Evolutionary conservation across 2,329 filamentous ascomycete species (phyloP).

Genomic region (Aspergillus neotritici): DNA sequence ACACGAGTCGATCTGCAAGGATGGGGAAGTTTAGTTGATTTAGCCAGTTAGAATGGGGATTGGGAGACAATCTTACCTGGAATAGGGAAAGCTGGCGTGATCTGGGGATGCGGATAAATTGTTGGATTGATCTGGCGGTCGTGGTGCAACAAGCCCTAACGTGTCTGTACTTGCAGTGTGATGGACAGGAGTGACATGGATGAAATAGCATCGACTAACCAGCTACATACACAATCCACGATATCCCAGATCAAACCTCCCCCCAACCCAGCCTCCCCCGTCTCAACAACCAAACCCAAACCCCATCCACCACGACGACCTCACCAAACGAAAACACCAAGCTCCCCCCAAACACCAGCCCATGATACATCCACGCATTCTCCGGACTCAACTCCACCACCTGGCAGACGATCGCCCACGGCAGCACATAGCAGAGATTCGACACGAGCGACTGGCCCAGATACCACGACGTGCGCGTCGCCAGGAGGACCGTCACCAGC

Average conservation of each 20-base stretch:
- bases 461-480: conserved; percentile 62
- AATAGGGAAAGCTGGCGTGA: too few relatives aligned
- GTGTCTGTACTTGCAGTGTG: too few relatives aligned
- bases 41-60: too few relatives aligned
- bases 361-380: conserved; percentile 19
- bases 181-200: too few relatives aligned
- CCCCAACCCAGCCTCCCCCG: too few relatives aligned
- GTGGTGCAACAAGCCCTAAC: too few relatives aligned
- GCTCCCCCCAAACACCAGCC: conserved; percentile 18
- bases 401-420: conserved; percentile 59
- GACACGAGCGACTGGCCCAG: conserved; percentile 61
- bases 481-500: conserved; percentile 58
- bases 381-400: conserved; percentile 3
- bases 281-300: conserved; percentile 7
- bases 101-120: too few relatives aligned
- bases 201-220: too few relatives aligned
- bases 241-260: too few relatives aligned
- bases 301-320: conserved; percentile 3
- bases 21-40: not conserved
- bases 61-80: too few relatives aligned
- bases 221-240: too few relatives aligned
- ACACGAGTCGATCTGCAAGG: not conserved
- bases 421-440: conserved; percentile 63
- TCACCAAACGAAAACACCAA: conserved; percentile 20
- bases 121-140: too few relatives aligned